phyloP scores from a whole-genome alignment of 192 early-diverging fungal species.

The Entomortierella lignicola region DNA sequence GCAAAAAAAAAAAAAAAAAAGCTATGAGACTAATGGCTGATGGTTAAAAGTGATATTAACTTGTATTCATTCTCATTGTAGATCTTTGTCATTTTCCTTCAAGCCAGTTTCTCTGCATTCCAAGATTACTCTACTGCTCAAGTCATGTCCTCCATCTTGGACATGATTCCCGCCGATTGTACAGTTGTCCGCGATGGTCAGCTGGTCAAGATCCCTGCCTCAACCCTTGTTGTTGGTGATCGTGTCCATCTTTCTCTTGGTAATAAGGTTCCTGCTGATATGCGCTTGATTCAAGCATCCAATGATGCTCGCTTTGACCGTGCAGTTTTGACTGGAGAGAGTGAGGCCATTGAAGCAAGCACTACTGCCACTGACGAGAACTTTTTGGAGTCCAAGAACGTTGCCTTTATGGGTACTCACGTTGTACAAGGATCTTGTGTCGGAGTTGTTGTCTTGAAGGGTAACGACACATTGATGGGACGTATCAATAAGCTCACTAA shows the following conservation, averaged over 20 bases:
- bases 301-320: slow-evolving; percentile 83
- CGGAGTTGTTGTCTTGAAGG: slow-evolving; percentile 85
- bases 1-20: too few relatives aligned
- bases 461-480: slow-evolving; percentile 79
- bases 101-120: slow-evolving; percentile 76
- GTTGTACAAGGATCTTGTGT: slow-evolving; percentile 80
- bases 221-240: slow-evolving; percentile 80
- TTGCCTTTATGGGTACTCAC: slow-evolving; percentile 82
- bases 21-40: slow-evolving; percentile 29
- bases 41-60: neutral
- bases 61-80: neutral
- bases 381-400: slow-evolving; percentile 84
- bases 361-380: slow-evolving; percentile 76
- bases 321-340: slow-evolving; percentile 83
- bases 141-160: slow-evolving; percentile 80
- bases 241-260: slow-evolving; percentile 76
- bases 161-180: slow-evolving; percentile 76
- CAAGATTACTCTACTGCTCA: slow-evolving; percentile 76
- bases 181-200: slow-evolving; percentile 79
- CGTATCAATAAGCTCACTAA: slow-evolving; percentile 74
- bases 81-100: slow-evolving; percentile 76
- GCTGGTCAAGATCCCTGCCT: slow-evolving; percentile 60
- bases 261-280: slow-evolving; percentile 84
- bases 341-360: slow-evolving; percentile 72
- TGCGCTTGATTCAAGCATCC: slow-evolving; percentile 75